Percentiles rank a stretch among this genome's conserved stretches.
Conservation (phyloP, 768 basidiomycete species). For the Boletus barrowsii region DNA sequence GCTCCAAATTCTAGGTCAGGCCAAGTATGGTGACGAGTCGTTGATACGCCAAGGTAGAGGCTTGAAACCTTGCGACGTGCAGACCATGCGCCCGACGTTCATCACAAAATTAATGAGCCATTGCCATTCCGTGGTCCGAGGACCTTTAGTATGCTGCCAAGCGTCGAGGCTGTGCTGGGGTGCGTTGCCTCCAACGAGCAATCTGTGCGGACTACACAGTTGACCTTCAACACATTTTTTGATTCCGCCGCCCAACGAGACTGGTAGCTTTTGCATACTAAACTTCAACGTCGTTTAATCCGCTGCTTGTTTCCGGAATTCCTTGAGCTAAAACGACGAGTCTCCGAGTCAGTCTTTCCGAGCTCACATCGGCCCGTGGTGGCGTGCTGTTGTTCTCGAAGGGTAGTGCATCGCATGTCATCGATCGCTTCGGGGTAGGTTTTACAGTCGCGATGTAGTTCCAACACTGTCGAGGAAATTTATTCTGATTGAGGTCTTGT, state of each 20-base stretch:
- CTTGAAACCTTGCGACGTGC: not conserved
- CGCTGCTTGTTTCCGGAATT: not conserved
- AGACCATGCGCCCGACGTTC: not conserved
- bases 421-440: not conserved
- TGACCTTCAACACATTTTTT: not conserved
- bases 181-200: not conserved
- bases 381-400: not conserved
- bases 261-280: not conserved
- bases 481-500: not conserved
- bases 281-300: not conserved
- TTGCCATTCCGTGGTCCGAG: not conserved
- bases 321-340: not conserved
- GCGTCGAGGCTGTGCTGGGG: not conserved
- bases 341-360: not conserved
- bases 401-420: not conserved
- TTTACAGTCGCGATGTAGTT: not conserved
- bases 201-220: not conserved
- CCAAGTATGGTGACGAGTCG: too few species aligned
- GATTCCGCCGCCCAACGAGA: not conserved
- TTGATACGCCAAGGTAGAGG: too few species aligned
- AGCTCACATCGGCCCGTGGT: too few species aligned
- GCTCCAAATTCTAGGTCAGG: too few species aligned
- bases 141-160: not conserved
- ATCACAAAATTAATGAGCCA: not conserved
- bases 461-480: too few species aligned